Evolutionary conservation across 2,329 filamentous ascomycete genomes (phyloP).

Genomic region (Penicillium sp.): DNA sequence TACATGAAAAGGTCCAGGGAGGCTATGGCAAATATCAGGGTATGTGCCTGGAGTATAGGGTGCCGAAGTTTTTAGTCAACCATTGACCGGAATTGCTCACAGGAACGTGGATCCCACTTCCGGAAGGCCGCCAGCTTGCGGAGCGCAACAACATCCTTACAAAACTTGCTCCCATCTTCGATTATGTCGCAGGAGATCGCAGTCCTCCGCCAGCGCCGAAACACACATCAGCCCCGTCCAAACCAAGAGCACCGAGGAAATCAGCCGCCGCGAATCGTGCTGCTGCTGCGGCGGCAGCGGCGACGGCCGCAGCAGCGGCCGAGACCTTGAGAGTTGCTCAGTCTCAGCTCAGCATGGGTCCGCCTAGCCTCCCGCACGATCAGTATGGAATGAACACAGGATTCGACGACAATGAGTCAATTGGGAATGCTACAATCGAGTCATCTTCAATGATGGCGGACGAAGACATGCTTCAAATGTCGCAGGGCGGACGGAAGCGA

Average conservation of each 20-base stretch:
- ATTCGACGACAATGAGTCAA: slow-evolving; percentile 72
- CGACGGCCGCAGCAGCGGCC: slow-evolving; percentile 17
- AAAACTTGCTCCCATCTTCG: slow-evolving; percentile 80
- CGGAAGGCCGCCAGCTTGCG: slow-evolving; percentile 74
- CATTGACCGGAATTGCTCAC: slow-evolving; percentile 6
- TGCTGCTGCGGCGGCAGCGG: slow-evolving; percentile 19
- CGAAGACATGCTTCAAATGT: slow-evolving; percentile 70
- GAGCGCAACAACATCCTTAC: slow-evolving; percentile 83
- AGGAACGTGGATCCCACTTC: slow-evolving; percentile 95
- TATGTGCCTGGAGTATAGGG: slow-evolving; percentile 36
- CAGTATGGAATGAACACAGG: slow-evolving; percentile 63
- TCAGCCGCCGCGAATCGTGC: slow-evolving; percentile 56
- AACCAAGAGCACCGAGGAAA: slow-evolving; percentile 68
- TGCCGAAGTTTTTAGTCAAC: background rate
- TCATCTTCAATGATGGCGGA: slow-evolving; percentile 83
- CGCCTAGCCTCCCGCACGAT: slow-evolving; percentile 51
- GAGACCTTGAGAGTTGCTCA: slow-evolving; percentile 35
- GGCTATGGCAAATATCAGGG: slow-evolving; percentile 99
- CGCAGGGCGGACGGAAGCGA: slow-evolving; percentile 64
- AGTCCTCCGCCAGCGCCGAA: slow-evolving; percentile 92
- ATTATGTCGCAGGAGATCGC: slow-evolving; percentile 76
- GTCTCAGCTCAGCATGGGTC: slow-evolving; percentile 34
- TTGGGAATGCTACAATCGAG: slow-evolving; percentile 76
- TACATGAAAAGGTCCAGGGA: slow-evolving; percentile 96
- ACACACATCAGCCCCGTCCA: slow-evolving; percentile 69